These are phyloP conservation scores for Breynia disticha DNA, from an alignment of 441 rosid genomes.

Conservation along the genomic window DNA sequence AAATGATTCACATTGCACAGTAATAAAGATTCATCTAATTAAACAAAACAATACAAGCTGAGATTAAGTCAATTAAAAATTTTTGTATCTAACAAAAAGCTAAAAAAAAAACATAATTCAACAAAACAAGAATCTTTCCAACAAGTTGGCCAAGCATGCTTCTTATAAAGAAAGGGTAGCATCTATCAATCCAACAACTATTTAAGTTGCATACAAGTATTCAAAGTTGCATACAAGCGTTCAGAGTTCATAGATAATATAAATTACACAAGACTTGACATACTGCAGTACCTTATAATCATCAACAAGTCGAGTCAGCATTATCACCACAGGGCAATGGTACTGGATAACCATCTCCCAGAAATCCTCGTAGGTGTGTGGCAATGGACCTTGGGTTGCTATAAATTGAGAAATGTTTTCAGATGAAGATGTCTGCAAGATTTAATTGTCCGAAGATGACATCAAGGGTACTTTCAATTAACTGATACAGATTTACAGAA, in stretches of 20 bases:
- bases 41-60: too few relatives aligned
- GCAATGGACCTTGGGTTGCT: conserved; percentile 90
- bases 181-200: neutral
- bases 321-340: conserved; percentile 67
- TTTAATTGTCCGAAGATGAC: conserved; percentile 5
- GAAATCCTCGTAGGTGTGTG: conserved; percentile 69
- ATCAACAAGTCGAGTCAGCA: conserved; percentile 86
- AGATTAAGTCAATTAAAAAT: too few relatives aligned
- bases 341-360: conserved; percentile 89
- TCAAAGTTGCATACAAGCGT: neutral
- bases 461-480: conserved; percentile 1
- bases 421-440: conserved; percentile 49
- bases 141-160: neutral
- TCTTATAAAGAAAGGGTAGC: neutral
- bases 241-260: neutral
- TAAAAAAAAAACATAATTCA: too few relatives aligned
- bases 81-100: too few relatives aligned
- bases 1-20: too few relatives aligned
- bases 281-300: conserved; percentile 40
- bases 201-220: neutral
- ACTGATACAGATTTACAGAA: neutral
- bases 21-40: too few relatives aligned
- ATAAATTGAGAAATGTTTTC: conserved; percentile 59
- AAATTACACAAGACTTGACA: conserved; percentile 10
- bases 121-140: too few relatives aligned